A percentile compares a stretch with the other conserved stretches of the same genome.
These are phyloP conservation scores for Ophiostoma sp. DNA, from an alignment of 2,329 filamentous ascomycete species.

Conservation along the genomic window DNA sequence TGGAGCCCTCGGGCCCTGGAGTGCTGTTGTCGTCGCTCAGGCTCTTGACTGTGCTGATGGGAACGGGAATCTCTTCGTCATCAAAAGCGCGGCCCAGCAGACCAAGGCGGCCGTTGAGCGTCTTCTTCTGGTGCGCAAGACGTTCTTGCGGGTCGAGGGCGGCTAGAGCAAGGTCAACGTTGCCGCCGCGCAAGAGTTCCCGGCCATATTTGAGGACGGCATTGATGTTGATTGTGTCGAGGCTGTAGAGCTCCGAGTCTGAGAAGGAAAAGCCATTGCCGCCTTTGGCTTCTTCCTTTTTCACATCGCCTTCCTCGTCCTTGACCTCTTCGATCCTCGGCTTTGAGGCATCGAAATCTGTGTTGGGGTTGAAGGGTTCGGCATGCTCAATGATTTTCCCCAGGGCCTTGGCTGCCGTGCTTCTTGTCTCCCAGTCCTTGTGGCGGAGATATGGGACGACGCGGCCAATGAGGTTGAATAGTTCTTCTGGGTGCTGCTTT, in stretches of 20 bases:
- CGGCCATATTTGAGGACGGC: slow-evolving; percentile 79
- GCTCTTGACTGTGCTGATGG: slow-evolving; percentile 52
- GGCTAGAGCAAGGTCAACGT: slow-evolving; percentile 79
- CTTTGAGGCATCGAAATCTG: slow-evolving; percentile 58
- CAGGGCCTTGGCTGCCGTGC: slow-evolving; percentile 86
- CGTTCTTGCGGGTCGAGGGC: slow-evolving; percentile 75
- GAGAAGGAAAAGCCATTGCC: slow-evolving; percentile 41
- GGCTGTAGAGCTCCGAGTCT: slow-evolving; percentile 60
- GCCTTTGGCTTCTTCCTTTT: slow-evolving; percentile 38
- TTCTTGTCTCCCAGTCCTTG: slow-evolving; percentile 95
- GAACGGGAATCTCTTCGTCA: slow-evolving; percentile 67
- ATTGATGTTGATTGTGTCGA: slow-evolving; percentile 70
- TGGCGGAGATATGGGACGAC: slow-evolving; percentile 94
- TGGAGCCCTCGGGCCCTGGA: slow-evolving; percentile 42
- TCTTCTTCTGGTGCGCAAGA: slow-evolving; percentile 84
- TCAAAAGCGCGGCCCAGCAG: slow-evolving; percentile 79
- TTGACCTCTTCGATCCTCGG: slow-evolving; percentile 34
- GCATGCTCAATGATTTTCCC: slow-evolving; percentile 91
- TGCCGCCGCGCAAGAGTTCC: slow-evolving; percentile 75
- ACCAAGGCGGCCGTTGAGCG: slow-evolving; percentile 72
- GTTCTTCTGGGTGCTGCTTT: slow-evolving; percentile 93
- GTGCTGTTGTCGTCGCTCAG: slow-evolving; percentile 30
- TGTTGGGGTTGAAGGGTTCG: slow-evolving; percentile 80
- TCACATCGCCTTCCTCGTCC: slow-evolving; percentile 38
- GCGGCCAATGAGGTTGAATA: slow-evolving; percentile 89